A percentile compares a stretch with the other conserved stretches of the same genome.
Conservation (phyloP, 2,329 filamentous ascomycete genomes). For the Aspergillus aculeatinus region DNA sequence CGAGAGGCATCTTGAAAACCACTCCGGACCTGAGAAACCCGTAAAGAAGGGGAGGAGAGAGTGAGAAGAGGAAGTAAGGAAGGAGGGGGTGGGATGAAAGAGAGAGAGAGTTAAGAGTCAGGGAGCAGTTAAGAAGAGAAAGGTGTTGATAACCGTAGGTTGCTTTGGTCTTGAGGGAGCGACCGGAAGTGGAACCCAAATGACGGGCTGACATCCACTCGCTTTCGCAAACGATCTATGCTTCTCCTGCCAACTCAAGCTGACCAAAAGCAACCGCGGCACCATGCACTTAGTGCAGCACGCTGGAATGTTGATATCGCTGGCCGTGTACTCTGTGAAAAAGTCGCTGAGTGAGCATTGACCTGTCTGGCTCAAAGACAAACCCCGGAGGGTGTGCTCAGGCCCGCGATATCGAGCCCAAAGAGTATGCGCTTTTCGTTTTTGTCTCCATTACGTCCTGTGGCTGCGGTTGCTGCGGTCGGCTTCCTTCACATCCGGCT, state of each 20-base stretch:
- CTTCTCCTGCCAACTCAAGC: neutral
- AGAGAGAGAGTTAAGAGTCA: neutral
- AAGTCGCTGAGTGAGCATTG: neutral
- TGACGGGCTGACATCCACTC: slow-evolving; percentile 18
- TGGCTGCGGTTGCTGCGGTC: neutral
- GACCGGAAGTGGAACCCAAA: slow-evolving; percentile 27
- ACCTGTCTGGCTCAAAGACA: no score
- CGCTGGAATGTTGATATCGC: no score
- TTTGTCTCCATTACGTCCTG: neutral
- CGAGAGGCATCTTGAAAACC: slow-evolving; percentile 41
- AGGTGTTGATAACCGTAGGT: slow-evolving; percentile 17
- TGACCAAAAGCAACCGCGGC: neutral
- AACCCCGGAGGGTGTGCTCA: neutral
- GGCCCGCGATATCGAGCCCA: neutral
- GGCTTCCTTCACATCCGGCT: neutral
- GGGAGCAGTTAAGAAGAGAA: slow-evolving; percentile 7
- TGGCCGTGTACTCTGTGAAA: neutral
- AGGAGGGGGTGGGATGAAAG: neutral
- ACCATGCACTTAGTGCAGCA: neutral
- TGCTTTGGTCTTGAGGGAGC: slow-evolving; percentile 21
- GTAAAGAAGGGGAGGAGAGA: slow-evolving; percentile 2
- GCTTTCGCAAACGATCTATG: slow-evolving; percentile 9
- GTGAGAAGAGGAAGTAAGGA: neutral
- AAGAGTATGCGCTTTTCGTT: neutral
- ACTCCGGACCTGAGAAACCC: slow-evolving; percentile 13